Evolutionary conservation across 2,329 filamentous ascomycete species (phyloP), one percentile per base, ranked within the genome.

Genomic region (Amauroascus verrucosus): DNA sequence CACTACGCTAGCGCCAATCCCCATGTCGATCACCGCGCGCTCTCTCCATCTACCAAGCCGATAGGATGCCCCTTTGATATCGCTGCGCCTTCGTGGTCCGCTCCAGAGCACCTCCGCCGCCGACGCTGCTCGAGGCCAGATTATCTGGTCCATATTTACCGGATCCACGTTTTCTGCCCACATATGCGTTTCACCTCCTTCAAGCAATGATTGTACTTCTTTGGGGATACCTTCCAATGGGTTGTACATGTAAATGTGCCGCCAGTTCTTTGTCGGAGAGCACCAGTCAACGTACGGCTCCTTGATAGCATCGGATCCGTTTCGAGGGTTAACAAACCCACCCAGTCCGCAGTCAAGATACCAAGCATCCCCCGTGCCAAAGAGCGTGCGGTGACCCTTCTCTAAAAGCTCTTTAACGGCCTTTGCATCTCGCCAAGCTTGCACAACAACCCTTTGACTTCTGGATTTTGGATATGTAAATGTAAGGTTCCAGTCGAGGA

Each of bases 51-150:
- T 85, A 45, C 80, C 80, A 63, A 94, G 69, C 48, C 88, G 70
- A 1, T 86, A 85, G 14, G 74, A 66, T 1, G 73, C 76, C 63
- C 90, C 85, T 55, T 78, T 77, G 2, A 75, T 72, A 22, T 61
- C 55, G 22, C 53, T 53, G 37, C 57, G 51, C 6, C 35, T 61
- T 32, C 58, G 52, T 77, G 71, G 49, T 6, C 87, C 87, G 38
- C 81, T 86, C 88, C 88, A 95, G 45, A 91, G 75, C 1, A 90
- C 81, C 71, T 94, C 88, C 24, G 79, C 86, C 0, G 83, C 85
- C 0, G 86, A 87, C 49, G 78, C 79, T 1, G 80, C 81, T 5
- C 88, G 77, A 6, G 88, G 88, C 88, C 88, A 95, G 7, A 91
- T 70, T 67, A 86, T 81, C 33, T 73, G 72, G 70, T 95, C 87